Percentiles rank a stretch among this genome's conserved stretches.
Conservation (phyloP, 345 rosid genomes). For the Dipteronia dyeriana region DNA sequence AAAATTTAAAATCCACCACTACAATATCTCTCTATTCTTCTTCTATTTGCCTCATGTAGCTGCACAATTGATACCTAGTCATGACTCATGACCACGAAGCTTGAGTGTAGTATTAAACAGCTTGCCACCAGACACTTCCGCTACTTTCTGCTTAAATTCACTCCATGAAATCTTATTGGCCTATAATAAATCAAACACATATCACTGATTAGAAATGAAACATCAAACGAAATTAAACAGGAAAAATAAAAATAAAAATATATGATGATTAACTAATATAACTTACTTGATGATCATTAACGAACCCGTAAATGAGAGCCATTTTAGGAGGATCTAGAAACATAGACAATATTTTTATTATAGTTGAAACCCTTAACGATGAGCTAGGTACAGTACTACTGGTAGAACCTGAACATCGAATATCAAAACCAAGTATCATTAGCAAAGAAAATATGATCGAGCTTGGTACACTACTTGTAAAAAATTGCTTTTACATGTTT, state of each 20-base stretch:
- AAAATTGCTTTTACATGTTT: not conserved
- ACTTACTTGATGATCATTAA: slow-evolving; percentile 23
- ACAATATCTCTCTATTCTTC: too few relatives aligned
- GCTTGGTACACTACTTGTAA: too few relatives aligned
- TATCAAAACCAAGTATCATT: not conserved
- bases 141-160: slow-evolving; percentile 2
- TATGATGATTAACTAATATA: not conserved
- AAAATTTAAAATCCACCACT: too few relatives aligned
- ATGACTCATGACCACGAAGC: not conserved
- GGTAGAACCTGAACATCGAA: not conserved
- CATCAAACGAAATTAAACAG: not conserved
- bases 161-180: not conserved
- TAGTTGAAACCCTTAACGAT: slow-evolving; percentile 5
- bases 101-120: slow-evolving; percentile 4
- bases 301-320: not conserved
- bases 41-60: not conserved
- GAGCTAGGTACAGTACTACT: not conserved
- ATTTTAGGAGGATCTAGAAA: slow-evolving; percentile 12
- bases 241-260: not conserved
- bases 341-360: slow-evolving; percentile 16
- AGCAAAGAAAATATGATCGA: too few relatives aligned
- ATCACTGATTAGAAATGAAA: not conserved
- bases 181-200: slow-evolving; percentile 15
- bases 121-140: slow-evolving; percentile 18
- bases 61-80: slow-evolving; percentile 8